Conservation (phyloP, 2,329 filamentous ascomycete species). For the Fusarium sp. region DNA sequence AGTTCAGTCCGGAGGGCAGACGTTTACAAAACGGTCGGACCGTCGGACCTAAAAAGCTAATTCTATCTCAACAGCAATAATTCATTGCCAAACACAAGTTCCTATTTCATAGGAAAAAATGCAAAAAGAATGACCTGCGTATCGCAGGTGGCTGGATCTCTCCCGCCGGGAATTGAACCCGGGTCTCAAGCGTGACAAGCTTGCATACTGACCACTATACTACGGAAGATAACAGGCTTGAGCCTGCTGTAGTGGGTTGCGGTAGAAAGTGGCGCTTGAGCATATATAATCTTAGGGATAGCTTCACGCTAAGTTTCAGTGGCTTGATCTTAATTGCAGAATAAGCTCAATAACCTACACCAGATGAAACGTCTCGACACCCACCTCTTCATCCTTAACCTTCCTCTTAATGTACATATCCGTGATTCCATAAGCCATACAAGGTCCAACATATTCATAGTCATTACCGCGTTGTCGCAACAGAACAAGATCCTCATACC, state of each 20-base stretch:
- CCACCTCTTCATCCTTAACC: background rate
- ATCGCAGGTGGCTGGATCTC: background rate
- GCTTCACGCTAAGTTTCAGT: rapidly evolving
- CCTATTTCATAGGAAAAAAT: rapidly evolving
- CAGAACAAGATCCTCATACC: background rate
- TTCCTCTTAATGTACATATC: background rate
- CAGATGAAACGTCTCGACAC: background rate
- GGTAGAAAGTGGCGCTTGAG: rapidly evolving
- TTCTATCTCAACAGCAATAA: no score
- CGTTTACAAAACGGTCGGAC: rapidly evolving
- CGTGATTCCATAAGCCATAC: background rate
- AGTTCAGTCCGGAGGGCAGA: rapidly evolving
- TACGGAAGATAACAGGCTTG: background rate
- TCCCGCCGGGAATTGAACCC: background rate
- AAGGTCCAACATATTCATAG: background rate
- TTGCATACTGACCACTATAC: background rate
- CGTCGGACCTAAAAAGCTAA: rapidly evolving
- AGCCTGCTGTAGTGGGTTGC: background rate
- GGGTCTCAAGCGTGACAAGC: background rate
- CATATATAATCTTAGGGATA: rapidly evolving
- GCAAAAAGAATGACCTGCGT: background rate
- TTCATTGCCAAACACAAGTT: background rate
- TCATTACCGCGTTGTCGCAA: background rate
- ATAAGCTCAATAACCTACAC: background rate
- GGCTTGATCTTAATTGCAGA: no score